Evolutionary conservation across 495 filamentous ascomycete species (phyloP), one percentile per base, ranked within the genome.

Genomic region (Alectoria sarmentosa): DNA sequence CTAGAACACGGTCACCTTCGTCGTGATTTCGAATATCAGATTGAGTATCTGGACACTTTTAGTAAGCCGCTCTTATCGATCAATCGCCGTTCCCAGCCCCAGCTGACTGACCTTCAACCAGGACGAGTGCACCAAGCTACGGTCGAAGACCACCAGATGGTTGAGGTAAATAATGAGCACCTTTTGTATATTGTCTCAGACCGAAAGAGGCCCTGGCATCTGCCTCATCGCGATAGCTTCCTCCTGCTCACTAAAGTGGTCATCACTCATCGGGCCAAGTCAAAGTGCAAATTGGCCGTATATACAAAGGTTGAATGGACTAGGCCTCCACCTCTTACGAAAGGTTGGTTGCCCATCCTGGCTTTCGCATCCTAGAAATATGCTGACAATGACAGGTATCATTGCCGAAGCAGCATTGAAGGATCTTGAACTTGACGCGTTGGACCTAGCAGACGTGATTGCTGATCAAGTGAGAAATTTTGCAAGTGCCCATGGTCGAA

Each of bases 171-270:
- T 69, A 96, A 92, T 74, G 95, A 98, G 67, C 93, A 98, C 72
- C 81, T 98, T 54, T 96, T 92, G 73, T 98, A 98, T 74, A 91
- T 96, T 46, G 83, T 98, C 56, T 91, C 90, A 19, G 90, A 97
- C 72, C 85, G 85, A 66, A 91, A 90, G 70, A 89, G 85, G 1
- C 92, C 93, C 1, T 97, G 91, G 91, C 90, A 96, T 77, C 82
- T 98, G 23, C 94, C 95, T 3, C 83, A 90, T 73, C 79, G 82
- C 56, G 82, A 89, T 41, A 81, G 85, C 34, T 97, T 97, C 76
- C 86, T 88, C 69, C 79, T 98, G 39, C 84, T 93, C 38, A 92
- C 84, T 66, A 97, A 96, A 77, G 85, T 96, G 61, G 91, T 96
- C 57, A 96, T 98, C 65, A 96, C 94, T 14, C 90, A 96, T 72